These are phyloP conservation scores for Pseudopyricularia cyperi DNA, from an alignment of 2,329 filamentous ascomycete species.

Conservation along the genomic window DNA sequence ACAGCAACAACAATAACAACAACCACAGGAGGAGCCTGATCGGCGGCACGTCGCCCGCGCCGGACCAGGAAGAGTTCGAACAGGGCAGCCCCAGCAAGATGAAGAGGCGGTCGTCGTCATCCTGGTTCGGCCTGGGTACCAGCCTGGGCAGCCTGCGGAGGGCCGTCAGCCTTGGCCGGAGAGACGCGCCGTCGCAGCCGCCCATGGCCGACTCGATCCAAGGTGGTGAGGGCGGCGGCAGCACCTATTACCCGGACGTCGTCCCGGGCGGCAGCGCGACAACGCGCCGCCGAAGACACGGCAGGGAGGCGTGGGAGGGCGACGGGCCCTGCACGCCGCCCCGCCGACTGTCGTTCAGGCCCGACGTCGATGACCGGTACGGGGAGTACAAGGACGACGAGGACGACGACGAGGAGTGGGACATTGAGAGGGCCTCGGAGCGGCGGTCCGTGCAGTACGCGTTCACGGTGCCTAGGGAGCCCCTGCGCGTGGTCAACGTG, in stretches of 20 bases:
- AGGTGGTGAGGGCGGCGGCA: conserved; percentile 19
- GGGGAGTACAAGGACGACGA: conserved; percentile 13
- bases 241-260: conserved; percentile 25
- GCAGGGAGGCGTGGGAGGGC: conserved; percentile 39
- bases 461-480: conserved; percentile 85
- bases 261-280: conserved; percentile 27
- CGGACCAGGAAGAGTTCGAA: conserved; percentile 7
- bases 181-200: conserved; percentile 12
- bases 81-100: conserved; percentile 43
- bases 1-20: background rate
- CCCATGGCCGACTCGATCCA: conserved; percentile 7
- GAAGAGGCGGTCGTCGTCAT: conserved; percentile 37
- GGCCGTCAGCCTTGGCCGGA: conserved; percentile 31
- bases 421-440: conserved; percentile 62
- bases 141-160: conserved; percentile 59
- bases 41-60: conserved; percentile 2
- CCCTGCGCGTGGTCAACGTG: conserved; percentile 79
- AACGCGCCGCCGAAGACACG: conserved; percentile 37
- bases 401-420: conserved; percentile 48
- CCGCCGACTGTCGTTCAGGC: background rate
- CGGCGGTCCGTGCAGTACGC: conserved; percentile 66
- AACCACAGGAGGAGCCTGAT: background rate
- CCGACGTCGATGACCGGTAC: background rate
- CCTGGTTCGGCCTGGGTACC: conserved; percentile 11
- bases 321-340: conserved; percentile 11